Percentiles rank a stretch among this genome's conserved stretches.
phyloP scores from a whole-genome alignment of 2,329 filamentous ascomycete species.

The Aspergillus calidoustus region DNA sequence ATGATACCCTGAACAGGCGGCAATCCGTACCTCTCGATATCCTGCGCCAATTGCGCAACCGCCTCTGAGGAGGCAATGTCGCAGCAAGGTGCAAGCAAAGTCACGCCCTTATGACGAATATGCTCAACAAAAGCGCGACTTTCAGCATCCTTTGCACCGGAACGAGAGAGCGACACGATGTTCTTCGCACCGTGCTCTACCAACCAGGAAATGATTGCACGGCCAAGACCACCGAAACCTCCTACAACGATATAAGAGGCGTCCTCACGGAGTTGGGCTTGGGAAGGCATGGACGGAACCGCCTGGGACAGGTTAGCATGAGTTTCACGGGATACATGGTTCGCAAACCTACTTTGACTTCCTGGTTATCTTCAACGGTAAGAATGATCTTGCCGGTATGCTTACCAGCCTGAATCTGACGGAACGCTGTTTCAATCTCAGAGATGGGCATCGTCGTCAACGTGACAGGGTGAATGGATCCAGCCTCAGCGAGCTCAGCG shows the following conservation, averaged over 20 bases:
- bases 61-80: slow-evolving; percentile 4
- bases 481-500: slow-evolving; percentile 16
- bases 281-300: slow-evolving; percentile 8
- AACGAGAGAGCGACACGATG: slow-evolving; percentile 7
- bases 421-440: slow-evolving; percentile 34
- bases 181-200: slow-evolving; percentile 6
- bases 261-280: background rate
- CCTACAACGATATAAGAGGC: slow-evolving; percentile 9
- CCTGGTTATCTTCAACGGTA: slow-evolving; percentile 11
- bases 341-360: slow-evolving; percentile 9
- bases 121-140: slow-evolving; percentile 9
- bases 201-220: slow-evolving; percentile 5
- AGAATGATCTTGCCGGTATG: slow-evolving; percentile 48
- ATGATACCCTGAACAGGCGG: slow-evolving; percentile 39
- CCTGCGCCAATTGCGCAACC: background rate
- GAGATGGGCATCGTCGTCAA: slow-evolving; percentile 34
- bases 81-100: slow-evolving; percentile 1
- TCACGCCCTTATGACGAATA: background rate
- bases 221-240: slow-evolving; percentile 14
- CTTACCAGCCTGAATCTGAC: slow-evolving; percentile 38
- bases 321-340: background rate
- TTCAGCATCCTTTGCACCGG: slow-evolving; percentile 14
- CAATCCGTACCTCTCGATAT: background rate
- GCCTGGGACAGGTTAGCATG: background rate
- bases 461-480: slow-evolving; percentile 34